Conservation (phyloP, 169 alveolate genomes). For the Cryptosporidium muris region DNA sequence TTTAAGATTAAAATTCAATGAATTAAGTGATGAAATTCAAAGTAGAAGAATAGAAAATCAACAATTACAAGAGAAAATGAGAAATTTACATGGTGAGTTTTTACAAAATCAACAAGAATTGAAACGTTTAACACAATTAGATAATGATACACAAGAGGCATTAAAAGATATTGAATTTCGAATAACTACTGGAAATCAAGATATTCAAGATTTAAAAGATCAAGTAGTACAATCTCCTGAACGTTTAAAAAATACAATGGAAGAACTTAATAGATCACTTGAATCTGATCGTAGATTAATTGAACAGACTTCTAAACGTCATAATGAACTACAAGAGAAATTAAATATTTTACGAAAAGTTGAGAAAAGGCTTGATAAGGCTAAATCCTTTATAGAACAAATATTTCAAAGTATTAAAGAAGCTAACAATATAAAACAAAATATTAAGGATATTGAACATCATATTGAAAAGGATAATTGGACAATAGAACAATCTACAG, state of each 20-base stretch:
- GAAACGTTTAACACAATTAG: constrained; percentile 49
- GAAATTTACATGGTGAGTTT: constrained; percentile 59
- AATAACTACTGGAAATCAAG: constrained; percentile 53
- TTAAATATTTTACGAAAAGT: constrained; percentile 35
- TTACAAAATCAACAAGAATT: constrained; percentile 60
- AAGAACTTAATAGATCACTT: constrained; percentile 49
- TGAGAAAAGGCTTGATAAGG: constrained; percentile 55
- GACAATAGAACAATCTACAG: constrained; percentile 69
- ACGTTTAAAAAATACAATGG: constrained; percentile 46
- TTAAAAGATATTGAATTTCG: constrained; percentile 56
- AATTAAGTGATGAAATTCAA: constrained; percentile 40
- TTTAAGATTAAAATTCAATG: constrained; percentile 43
- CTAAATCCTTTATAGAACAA: constrained; percentile 41
- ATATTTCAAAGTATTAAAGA: constrained; percentile 29
- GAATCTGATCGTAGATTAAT: constrained; percentile 47
- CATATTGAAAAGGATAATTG: constrained; percentile 70
- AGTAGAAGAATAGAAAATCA: constrained; percentile 57
- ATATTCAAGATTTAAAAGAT: constrained; percentile 49
- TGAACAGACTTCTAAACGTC: constrained; percentile 30
- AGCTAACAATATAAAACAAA: constrained; percentile 54
- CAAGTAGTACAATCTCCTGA: constrained; percentile 70
- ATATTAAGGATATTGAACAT: constrained; percentile 60
- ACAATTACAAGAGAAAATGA: constrained; percentile 55
- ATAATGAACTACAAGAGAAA: constrained; percentile 61
- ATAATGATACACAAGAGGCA: constrained; percentile 40